Percentiles rank a stretch among this genome's conserved stretches.
Evolutionary conservation across 768 basidiomycete genomes (phyloP).

Genomic region (Tricholoma sp.): DNA sequence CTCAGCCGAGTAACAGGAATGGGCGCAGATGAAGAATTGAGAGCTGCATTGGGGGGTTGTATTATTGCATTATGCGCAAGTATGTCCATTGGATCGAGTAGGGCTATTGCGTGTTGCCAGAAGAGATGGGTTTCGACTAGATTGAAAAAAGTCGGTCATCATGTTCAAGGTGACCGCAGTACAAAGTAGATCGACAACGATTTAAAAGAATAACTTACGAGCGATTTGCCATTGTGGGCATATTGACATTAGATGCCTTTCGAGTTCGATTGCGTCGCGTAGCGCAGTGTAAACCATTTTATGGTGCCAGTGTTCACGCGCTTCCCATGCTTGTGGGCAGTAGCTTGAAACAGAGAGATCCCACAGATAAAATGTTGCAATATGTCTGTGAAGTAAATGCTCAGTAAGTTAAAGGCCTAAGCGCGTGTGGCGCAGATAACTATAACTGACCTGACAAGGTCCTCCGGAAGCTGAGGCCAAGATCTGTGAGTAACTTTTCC

Average conservation of each 20-base stretch:
- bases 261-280: conserved; percentile 58
- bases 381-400: conserved; percentile 32
- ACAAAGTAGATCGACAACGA: conserved; percentile 1
- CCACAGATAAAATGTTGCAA: conserved; percentile 56
- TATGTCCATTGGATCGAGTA: conserved; percentile 59
- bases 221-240: conserved; percentile 57
- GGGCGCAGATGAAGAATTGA: conserved; percentile 28
- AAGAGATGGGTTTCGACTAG: conserved; percentile 67
- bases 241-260: conserved; percentile 54
- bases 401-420: conserved; percentile 14
- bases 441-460: conserved; percentile 51
- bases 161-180: conserved; percentile 6
- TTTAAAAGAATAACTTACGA: conserved; percentile 36
- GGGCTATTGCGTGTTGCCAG: conserved; percentile 59
- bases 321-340: conserved; percentile 44
- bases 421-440: conserved; percentile 26
- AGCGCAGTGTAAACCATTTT: conserved; percentile 58
- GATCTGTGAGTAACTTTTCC: conserved; percentile 53
- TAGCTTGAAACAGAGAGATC: conserved; percentile 38
- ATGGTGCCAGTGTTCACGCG: conserved; percentile 52
- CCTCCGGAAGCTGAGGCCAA: conserved; percentile 58
- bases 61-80: conserved; percentile 45
- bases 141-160: conserved; percentile 2
- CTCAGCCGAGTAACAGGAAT: conserved; percentile 35
- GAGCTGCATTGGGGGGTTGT: conserved; percentile 31